Evolutionary conservation across 1,139 yeast genomes (phyloP).

Genomic region (Yamadazyma songkhlaensis): DNA sequence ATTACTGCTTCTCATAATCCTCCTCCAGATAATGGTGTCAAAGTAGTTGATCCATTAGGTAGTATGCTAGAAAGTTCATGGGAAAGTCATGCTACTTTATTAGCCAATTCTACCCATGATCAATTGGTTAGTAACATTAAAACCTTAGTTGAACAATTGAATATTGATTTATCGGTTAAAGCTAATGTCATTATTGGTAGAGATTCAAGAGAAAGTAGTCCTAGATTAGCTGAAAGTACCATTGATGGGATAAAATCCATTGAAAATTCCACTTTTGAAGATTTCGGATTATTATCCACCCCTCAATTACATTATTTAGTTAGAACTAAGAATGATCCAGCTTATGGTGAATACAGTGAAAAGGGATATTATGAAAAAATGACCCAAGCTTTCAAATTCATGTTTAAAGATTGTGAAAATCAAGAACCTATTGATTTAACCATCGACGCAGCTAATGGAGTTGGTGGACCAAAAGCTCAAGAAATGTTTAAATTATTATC

Average conservation of each 20-base stretch:
- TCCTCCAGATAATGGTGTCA: constrained; percentile 94
- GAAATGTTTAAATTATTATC: constrained; percentile 46
- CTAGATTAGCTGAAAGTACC: constrained; percentile 59
- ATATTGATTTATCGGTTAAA: constrained; percentile 35
- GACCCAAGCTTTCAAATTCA: constrained; percentile 35
- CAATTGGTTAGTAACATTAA: constrained; percentile 25
- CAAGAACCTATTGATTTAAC: constrained; percentile 44
- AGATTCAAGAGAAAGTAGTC: constrained; percentile 80
- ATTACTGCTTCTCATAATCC: constrained; percentile 98
- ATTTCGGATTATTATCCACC: constrained; percentile 78
- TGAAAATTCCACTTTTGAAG: constrained; percentile 42
- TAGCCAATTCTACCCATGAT: constrained; percentile 68
- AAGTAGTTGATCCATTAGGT: constrained; percentile 89
- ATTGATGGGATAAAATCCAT: constrained; percentile 61
- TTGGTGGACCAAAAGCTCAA: constrained; percentile 78
- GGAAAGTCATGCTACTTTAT: constrained; percentile 77
- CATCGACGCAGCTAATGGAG: constrained; percentile 92
- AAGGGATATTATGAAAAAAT: constrained; percentile 71
- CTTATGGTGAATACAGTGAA: constrained; percentile 64
- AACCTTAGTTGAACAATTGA: constrained; percentile 27
- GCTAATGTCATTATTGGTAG: constrained; percentile 56
- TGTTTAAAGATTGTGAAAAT: constrained; percentile 23
- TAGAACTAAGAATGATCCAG: constrained; percentile 60
- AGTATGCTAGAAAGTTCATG: constrained; percentile 85
- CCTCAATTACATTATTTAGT: constrained; percentile 94